These are phyloP conservation scores for Musa itinerans DNA, from an alignment of 176 grass and related monocot genomes.

Conservation along the genomic window DNA sequence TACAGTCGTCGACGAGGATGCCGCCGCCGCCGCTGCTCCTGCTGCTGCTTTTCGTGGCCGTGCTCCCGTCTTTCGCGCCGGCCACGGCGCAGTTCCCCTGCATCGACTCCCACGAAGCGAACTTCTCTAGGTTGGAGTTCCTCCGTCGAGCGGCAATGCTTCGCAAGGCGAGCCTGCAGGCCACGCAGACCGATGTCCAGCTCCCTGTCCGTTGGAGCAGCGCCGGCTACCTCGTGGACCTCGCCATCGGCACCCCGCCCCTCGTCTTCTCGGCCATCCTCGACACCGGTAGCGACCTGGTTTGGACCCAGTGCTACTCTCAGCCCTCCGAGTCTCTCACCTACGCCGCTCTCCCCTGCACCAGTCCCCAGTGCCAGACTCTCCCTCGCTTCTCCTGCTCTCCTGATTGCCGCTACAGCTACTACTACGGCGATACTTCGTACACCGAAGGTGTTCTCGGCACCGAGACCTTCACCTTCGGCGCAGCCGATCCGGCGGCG, in stretches of 20 bases:
- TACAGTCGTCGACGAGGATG: no score
- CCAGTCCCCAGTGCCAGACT: not conserved
- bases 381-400: not conserved
- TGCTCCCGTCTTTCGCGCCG: no score
- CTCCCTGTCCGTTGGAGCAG: not conserved
- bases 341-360: not conserved
- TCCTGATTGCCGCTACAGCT: not conserved
- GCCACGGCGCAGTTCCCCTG: no score
- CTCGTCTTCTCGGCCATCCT: slow-evolving; percentile 35
- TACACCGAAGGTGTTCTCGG: not conserved
- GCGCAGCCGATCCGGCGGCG: no score
- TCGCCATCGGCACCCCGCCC: slow-evolving; percentile 59
- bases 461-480: slow-evolving; percentile 2
- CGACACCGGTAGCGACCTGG: slow-evolving; percentile 59
- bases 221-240: slow-evolving; percentile 50
- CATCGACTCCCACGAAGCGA: no score
- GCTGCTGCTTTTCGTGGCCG: no score
- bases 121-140: no score
- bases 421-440: not conserved
- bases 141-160: no score
- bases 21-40: no score
- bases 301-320: slow-evolving; percentile 52
- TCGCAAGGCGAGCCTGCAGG: no score
- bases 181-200: no score
- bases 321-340: slow-evolving; percentile 28